phyloP scores from a whole-genome alignment of 306 rosid species.

The Vigna nakashimae region DNA sequence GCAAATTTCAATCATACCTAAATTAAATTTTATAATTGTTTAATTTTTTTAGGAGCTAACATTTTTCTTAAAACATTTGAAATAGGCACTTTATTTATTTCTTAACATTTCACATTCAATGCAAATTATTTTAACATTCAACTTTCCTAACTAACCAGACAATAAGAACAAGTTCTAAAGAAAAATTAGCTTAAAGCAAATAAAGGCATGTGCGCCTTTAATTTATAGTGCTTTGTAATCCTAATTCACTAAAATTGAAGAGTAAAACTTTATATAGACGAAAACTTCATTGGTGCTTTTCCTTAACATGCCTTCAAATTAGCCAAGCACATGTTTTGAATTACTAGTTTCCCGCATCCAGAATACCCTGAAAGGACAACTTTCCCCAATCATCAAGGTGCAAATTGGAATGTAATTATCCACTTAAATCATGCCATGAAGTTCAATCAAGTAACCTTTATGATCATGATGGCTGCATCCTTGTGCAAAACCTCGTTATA shows the following conservation, averaged over 20 bases:
- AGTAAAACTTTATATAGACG: neutral
- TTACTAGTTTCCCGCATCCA: constrained; percentile 63
- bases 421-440: constrained; percentile 32
- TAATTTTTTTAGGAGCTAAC: too few species aligned
- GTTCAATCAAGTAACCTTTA: constrained; percentile 62
- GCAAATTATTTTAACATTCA: neutral
- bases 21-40: too few species aligned
- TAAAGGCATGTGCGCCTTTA: neutral
- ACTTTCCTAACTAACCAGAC: neutral
- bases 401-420: constrained; percentile 24
- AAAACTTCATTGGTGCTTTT: neutral
- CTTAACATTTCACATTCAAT: neutral
- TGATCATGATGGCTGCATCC: constrained; percentile 82
- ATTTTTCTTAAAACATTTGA: too few species aligned
- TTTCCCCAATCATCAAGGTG: constrained; percentile 41
- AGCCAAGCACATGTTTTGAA: constrained; percentile 1
- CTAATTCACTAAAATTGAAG: neutral
- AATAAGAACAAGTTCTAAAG: neutral
- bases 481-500: constrained; percentile 88
- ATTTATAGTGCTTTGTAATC: neutral
- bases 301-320: constrained; percentile 29
- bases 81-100: too few species aligned
- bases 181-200: neutral
- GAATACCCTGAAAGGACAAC: constrained; percentile 69
- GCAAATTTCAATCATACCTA: too few species aligned